These are phyloP conservation scores for Penicillium sp. DNA, from an alignment of 2,329 filamentous ascomycete genomes.

Conservation along the genomic window DNA sequence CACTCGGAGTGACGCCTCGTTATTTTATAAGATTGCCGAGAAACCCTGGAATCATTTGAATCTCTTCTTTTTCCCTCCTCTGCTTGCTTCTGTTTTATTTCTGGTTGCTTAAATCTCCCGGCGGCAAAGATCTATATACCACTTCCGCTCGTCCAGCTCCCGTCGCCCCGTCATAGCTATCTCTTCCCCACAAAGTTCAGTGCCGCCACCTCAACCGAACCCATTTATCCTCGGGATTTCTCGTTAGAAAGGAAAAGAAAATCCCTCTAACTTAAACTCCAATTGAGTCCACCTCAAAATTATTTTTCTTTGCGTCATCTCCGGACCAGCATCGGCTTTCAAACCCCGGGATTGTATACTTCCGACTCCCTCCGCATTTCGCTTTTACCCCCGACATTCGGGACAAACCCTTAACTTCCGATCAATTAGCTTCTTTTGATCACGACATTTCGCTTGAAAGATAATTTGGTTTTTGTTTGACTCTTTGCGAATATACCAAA, in stretches of 20 bases:
- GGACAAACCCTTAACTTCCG: background rate
- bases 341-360: constrained; percentile 30
- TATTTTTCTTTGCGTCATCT: constrained; percentile 9
- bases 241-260: background rate
- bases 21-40: constrained; percentile 14
- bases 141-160: constrained; percentile 41
- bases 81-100: background rate
- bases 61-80: constrained; percentile 1
- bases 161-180: constrained; percentile 37
- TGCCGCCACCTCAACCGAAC: constrained; percentile 27
- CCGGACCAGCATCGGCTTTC: constrained; percentile 4
- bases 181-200: constrained; percentile 22
- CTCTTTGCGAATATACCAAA: background rate
- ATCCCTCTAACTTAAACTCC: background rate
- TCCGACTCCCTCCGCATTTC: constrained; percentile 35
- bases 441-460: background rate
- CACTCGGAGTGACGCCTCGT: background rate
- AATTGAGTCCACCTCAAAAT: background rate
- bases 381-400: constrained; percentile 22
- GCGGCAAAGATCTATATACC: constrained; percentile 10
- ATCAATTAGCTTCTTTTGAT: constrained; percentile 2
- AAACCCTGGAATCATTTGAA: constrained; percentile 6
- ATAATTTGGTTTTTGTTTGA: background rate
- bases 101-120: background rate
- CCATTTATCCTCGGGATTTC: constrained; percentile 9